phyloP scores from a whole-genome alignment of 2,329 filamentous ascomycete species.

The Ophiostoma angusticollis region DNA sequence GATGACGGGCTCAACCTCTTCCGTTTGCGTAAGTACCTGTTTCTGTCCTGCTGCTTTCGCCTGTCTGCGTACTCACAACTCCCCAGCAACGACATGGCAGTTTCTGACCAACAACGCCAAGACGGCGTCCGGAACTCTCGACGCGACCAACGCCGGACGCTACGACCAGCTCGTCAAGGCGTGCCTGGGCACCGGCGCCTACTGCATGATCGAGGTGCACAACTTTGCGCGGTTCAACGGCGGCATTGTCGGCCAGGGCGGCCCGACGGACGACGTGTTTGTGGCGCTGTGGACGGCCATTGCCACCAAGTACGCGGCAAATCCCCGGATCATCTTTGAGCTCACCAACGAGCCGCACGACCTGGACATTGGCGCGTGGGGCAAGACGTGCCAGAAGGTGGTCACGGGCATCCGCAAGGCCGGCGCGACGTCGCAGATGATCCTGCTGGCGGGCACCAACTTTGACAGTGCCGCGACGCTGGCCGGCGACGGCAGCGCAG shows the following conservation, averaged over 20 bases:
- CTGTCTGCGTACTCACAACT: background rate
- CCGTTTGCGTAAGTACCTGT: conserved; percentile 33
- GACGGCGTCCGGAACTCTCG: conserved; percentile 30
- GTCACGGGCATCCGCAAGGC: conserved; percentile 56
- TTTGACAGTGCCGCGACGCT: conserved; percentile 20
- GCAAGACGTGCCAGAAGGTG: conserved; percentile 44
- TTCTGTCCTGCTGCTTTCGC: background rate
- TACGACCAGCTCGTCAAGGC: conserved; percentile 38
- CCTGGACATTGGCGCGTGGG: conserved; percentile 44
- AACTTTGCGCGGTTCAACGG: conserved; percentile 50
- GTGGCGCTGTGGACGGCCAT: conserved; percentile 44
- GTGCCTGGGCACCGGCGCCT: conserved; percentile 33
- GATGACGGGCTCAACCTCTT: conserved; percentile 43
- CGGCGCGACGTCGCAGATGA: conserved; percentile 44
- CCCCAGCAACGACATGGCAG: conserved; percentile 35
- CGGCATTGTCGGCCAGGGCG: conserved; percentile 51
- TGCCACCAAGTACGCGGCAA: conserved; percentile 42
- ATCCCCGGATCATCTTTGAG: conserved; percentile 46
- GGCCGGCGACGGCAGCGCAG: conserved; percentile 35
- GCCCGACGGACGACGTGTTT: conserved; percentile 49
- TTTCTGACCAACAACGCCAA: conserved; percentile 32
- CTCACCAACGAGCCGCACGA: conserved; percentile 61
- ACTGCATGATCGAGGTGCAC: conserved; percentile 39
- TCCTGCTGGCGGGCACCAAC: conserved; percentile 48
- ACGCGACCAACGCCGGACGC: conserved; percentile 27